Percentiles rank a stretch among this genome's conserved stretches.
Conservation (phyloP, 768 basidiomycete species). For the Pilatotrama ljubarskyi region DNA sequence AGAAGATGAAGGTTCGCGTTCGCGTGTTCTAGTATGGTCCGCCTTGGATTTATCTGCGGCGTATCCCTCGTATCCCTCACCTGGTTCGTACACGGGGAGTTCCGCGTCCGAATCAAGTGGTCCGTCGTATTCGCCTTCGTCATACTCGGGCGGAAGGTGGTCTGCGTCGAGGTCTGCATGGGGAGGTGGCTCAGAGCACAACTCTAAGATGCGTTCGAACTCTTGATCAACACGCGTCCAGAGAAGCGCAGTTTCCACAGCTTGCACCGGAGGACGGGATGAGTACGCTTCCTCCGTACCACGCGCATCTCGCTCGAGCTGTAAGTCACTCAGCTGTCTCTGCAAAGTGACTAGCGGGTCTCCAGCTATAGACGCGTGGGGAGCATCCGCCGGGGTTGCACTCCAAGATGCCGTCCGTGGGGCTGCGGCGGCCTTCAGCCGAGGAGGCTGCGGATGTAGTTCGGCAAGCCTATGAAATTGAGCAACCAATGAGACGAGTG, state of each 20-base stretch:
- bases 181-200: constrained; percentile 57
- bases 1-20: not conserved
- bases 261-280: constrained; percentile 45
- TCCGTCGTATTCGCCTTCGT: constrained; percentile 25
- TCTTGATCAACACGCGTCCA: constrained; percentile 78
- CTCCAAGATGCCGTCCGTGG: constrained; percentile 32
- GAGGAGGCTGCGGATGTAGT: constrained; percentile 7
- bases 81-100: constrained; percentile 34
- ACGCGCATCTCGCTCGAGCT: constrained; percentile 53
- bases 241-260: constrained; percentile 62
- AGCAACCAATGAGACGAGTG: constrained; percentile 67
- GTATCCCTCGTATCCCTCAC: constrained; percentile 6
- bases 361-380: constrained; percentile 16
- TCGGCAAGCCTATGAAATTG: constrained; percentile 59
- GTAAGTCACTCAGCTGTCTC: constrained; percentile 67
- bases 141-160: constrained; percentile 34
- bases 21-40: not conserved
- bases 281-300: constrained; percentile 23
- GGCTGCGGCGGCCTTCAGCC: constrained; percentile 1
- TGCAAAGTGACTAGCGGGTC: constrained; percentile 62
- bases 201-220: constrained; percentile 63
- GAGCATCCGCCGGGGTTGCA: constrained; percentile 13
- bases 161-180: constrained; percentile 7
- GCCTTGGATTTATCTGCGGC: constrained; percentile 18
- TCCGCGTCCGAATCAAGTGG: constrained; percentile 9